Base-by-base conservation (phyloP, 164 flowering plant species). In the Protea cynaroides region DNA sequence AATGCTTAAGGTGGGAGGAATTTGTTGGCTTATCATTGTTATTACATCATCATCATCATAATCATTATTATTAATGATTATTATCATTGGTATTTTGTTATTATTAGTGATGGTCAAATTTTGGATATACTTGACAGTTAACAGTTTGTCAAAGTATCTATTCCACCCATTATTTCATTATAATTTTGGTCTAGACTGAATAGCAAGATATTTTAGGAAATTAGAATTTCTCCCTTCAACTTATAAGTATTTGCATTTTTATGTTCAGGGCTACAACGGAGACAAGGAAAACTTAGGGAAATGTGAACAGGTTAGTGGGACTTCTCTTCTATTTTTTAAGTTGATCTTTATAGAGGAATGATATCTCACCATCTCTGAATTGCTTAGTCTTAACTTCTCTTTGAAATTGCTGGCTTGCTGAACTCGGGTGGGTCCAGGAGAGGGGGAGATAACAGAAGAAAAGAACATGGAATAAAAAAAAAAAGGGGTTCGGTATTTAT, bases 261-360 rank as follows among this genome's bases (percentile, higher is more conserved):
- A 22, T 78, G 24, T 56, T 60, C 88, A 95, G 99, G 84, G 81
- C 61, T 95, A 88, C 74, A 81, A 59, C n/a, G 97, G 97, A 56
- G 87, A 88, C 74, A 83, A 76, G 78, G 94, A 83, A 64, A 92
- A 81, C 64, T 78, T 95, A 67, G 99, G 97, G 57, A 88, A 75
- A 76, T 95, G 99, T 72, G 99, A 95, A 74, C 90, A 85, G 88
- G 99, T 92, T 22, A 21, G 84, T 66, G 34, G 34, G 23, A 18
- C 21, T 47, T 37, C 58, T 59, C 47, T 40, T 47, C 37, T 57
- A 25, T 38, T 58, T 17, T 40, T 58, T 62, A 47, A 2, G 23
- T 68, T n/a, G n/a, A 1, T 17, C 22, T 65, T 24, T 23, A 18
- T 29, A 34, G 55, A 15, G 50, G 61, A 23, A 34, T 23, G 57